Evolutionary conservation across 257 asterid genomes (phyloP).

Genomic region (Galeopsis tetrahit): DNA sequence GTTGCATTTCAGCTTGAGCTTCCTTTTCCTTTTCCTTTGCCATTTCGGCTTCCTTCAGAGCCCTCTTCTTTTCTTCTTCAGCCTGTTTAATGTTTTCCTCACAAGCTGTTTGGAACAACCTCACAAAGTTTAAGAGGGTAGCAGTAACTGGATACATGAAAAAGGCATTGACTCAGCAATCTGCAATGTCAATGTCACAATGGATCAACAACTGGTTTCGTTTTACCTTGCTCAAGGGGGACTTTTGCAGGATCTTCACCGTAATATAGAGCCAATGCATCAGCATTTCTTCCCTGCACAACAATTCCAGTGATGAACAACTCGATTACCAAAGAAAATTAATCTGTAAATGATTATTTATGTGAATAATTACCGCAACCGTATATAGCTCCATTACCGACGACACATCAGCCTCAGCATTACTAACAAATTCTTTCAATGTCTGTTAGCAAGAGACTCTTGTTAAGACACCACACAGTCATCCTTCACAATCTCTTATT

Average conservation of each 20-base stretch:
- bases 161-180: slow-evolving; percentile 41
- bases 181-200: slow-evolving; percentile 28
- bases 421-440: slow-evolving; percentile 63
- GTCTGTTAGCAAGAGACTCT: slow-evolving; percentile 49
- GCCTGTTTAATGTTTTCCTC: slow-evolving; percentile 92
- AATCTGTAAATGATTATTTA: slow-evolving; percentile 26
- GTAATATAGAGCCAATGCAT: slow-evolving; percentile 77
- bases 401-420: slow-evolving; percentile 78
- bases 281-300: slow-evolving; percentile 85
- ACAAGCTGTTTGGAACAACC: slow-evolving; percentile 84
- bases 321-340: neutral
- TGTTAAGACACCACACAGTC: slow-evolving; percentile 25
- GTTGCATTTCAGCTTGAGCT: slow-evolving; percentile 61
- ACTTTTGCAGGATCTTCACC: slow-evolving; percentile 91
- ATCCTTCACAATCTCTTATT: slow-evolving; percentile 12
- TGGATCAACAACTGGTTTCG: neutral
- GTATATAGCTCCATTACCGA: slow-evolving; percentile 67
- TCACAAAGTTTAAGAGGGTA: slow-evolving; percentile 90
- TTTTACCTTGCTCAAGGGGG: slow-evolving; percentile 93
- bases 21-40: slow-evolving; percentile 65
- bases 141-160: slow-evolving; percentile 75
- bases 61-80: slow-evolving; percentile 89
- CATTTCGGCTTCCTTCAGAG: slow-evolving; percentile 80
- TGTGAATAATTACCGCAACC: slow-evolving; percentile 58
- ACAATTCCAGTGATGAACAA: slow-evolving; percentile 20